Base-by-base conservation (phyloP, 1,284 basidiomycete genomes). In the Heterobasidion occidentale region DNA sequence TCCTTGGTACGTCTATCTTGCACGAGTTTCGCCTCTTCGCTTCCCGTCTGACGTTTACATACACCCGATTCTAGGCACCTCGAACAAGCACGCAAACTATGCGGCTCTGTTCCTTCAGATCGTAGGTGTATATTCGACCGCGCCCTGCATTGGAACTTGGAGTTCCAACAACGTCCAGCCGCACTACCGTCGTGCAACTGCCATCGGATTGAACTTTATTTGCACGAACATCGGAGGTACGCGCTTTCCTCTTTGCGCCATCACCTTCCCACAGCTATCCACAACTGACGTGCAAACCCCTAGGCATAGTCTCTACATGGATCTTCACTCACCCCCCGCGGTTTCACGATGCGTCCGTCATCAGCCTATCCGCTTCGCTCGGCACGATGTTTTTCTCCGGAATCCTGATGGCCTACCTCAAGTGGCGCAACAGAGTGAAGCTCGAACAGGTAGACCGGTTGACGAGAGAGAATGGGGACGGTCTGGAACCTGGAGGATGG, bases 1-100 rank as follows among this genome's bases (percentile, higher is more conserved):
- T 78, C 67, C 69, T 79, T 19, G 71, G 77, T 77, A 34, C 71
- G 7, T 45, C 12, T 17, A 45, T 45, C 27, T 27, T 27, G 27
- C 27, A 27, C 27, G 27, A 27, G 27, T 27, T 27, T 27, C 27
- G 27, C 3, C 3, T 27, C 27, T 27, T 27, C 27, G 27, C 27
- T 27, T 27, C 27, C 27, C 27, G 27, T 27, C 27, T 27, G 27
- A 27, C 27, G 27, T 27, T 27, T 27, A 27, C 27, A 27, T 27
- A 27, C 27, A 27, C 3, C 27, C 27, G 5, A 27, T 15, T 50
- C 8, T 50, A 20, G 17, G 48, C 15, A 19, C 17, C 9, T n/a
- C 45, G 45, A 15, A 46, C 20, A 46, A n/a, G 45, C 45, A 46
- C 45, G 14, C 36, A 17, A 46, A 46, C 45, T 46, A 46, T 14